Evolutionary conservation across 352 stramenopile genomes (phyloP).

Genomic region (Halophytophthora polymorphica): DNA sequence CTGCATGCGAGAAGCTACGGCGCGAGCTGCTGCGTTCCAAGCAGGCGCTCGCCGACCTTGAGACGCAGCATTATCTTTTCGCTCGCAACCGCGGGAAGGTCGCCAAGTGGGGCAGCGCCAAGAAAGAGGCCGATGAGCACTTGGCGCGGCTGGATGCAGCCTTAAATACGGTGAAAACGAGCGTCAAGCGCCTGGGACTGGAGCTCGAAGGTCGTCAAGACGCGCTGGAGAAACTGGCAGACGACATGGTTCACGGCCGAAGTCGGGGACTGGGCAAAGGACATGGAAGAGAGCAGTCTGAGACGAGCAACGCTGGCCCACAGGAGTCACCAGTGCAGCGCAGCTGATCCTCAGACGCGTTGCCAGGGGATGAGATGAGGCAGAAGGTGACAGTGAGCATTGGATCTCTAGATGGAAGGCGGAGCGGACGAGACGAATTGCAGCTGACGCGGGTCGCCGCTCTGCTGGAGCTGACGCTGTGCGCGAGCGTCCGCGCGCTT

Average conservation of each 20-base stretch:
- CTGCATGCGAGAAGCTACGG: conserved; percentile 20
- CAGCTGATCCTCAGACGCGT: too few relatives aligned
- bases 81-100: conserved; percentile 37
- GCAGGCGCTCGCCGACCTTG: conserved; percentile 41
- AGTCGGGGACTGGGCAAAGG: conserved; percentile 49
- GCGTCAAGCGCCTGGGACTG: conserved; percentile 4
- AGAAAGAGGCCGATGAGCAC: conserved; percentile 42
- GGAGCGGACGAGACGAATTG: conserved; percentile 19
- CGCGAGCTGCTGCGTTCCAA: conserved; percentile 28
- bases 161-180: conserved; percentile 9
- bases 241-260: conserved; percentile 26
- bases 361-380: too few relatives aligned
- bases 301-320: not conserved
- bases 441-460: conserved; percentile 20
- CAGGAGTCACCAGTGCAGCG: too few relatives aligned
- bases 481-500: conserved; percentile 37
- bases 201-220: conserved; percentile 17
- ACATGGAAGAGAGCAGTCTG: conserved; percentile 14
- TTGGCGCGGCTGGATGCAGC: conserved; percentile 28
- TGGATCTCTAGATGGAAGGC: conserved; percentile 12
- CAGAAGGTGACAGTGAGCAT: not conserved
- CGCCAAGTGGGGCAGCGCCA: conserved; percentile 58
- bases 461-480: conserved; percentile 31
- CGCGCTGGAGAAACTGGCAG: conserved; percentile 17
- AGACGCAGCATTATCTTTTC: conserved; percentile 47